Conservation (phyloP, 495 filamentous ascomycete genomes). For the Penicillium longicatenatum region DNA sequence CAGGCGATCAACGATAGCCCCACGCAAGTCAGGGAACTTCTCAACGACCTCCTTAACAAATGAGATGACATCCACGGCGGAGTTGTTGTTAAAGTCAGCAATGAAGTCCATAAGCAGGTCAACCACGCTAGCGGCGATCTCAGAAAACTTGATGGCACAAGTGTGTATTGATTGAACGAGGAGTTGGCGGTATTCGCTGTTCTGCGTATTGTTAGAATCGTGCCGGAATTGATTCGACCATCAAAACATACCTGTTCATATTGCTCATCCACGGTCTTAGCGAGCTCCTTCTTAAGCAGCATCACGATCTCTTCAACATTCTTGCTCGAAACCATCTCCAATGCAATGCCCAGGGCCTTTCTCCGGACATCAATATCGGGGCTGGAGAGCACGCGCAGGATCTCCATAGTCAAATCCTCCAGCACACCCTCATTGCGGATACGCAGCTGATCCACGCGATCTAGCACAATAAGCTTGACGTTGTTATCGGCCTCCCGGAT, state of each 20-base stretch:
- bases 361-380: slow-evolving; percentile 94
- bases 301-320: slow-evolving; percentile 98
- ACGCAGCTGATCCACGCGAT: slow-evolving; percentile 88
- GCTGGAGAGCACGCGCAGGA: slow-evolving; percentile 92
- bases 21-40: slow-evolving; percentile 89
- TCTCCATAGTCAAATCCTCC: slow-evolving; percentile 97
- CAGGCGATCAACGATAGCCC: slow-evolving; percentile 82
- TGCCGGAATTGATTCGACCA: neutral
- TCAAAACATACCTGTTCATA: slow-evolving; percentile 75
- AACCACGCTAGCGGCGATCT: slow-evolving; percentile 95
- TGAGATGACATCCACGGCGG: slow-evolving; percentile 94
- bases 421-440: slow-evolving; percentile 91
- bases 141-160: slow-evolving; percentile 98
- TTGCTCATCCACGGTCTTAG: slow-evolving; percentile 96
- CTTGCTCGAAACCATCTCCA: slow-evolving; percentile 98
- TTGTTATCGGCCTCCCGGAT: slow-evolving; percentile 99
- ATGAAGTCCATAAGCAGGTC: slow-evolving; percentile 99
- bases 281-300: slow-evolving; percentile 94
- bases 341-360: slow-evolving; percentile 86
- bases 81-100: slow-evolving; percentile 95
- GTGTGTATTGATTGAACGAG: slow-evolving; percentile 97
- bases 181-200: slow-evolving; percentile 93
- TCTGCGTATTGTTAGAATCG: slow-evolving; percentile 46
- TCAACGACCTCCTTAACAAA: slow-evolving; percentile 99
- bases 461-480: slow-evolving; percentile 96